A percentile compares a stretch with the other conserved stretches of the same genome.
Conservation (phyloP, 2,329 filamentous ascomycete species). For the Aspergillus pseudonomiae region DNA sequence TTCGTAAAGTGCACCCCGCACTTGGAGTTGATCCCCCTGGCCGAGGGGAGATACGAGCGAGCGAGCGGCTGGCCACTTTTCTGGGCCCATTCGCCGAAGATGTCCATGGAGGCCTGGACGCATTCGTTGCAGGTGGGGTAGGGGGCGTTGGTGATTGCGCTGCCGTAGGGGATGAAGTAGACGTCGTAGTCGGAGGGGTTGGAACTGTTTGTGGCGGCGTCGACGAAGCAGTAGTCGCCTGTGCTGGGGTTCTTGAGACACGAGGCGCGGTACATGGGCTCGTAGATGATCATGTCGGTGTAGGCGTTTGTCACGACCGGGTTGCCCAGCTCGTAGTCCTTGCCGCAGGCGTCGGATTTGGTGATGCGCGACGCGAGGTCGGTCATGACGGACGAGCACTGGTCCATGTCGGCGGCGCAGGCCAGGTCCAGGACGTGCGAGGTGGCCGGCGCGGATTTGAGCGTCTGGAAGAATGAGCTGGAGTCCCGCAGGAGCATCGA, state of each 20-base stretch:
- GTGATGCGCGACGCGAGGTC: conserved; percentile 68
- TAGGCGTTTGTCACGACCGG: conserved; percentile 74
- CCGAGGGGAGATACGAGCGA: conserved; percentile 70
- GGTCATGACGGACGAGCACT: conserved; percentile 68
- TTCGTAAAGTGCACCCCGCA: conserved; percentile 61
- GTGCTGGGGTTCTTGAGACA: conserved; percentile 72
- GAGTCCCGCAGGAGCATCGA: conserved; percentile 87
- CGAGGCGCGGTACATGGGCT: conserved; percentile 75
- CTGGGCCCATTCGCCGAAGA: conserved; percentile 71
- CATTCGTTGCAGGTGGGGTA: conserved; percentile 77
- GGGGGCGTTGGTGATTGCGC: conserved; percentile 66
- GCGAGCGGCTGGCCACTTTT: conserved; percentile 69
- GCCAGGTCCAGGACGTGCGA: conserved; percentile 78
- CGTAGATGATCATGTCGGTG: conserved; percentile 74
- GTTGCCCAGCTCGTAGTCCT: conserved; percentile 70
- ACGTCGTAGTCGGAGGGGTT: conserved; percentile 74
- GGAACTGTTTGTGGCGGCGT: conserved; percentile 76
- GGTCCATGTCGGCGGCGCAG: conserved; percentile 68
- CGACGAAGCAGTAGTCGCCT: conserved; percentile 75
- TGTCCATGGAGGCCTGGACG: conserved; percentile 76
- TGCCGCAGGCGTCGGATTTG: conserved; percentile 65
- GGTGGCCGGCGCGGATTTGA: conserved; percentile 70
- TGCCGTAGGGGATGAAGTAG: conserved; percentile 83
- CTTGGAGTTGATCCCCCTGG: conserved; percentile 69
- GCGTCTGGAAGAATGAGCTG: conserved; percentile 77